Evolutionary conservation across 2,329 filamentous ascomycete genomes (phyloP), one percentile per base, ranked within the genome.

Genomic region (Colletotrichum theobromicola): DNA sequence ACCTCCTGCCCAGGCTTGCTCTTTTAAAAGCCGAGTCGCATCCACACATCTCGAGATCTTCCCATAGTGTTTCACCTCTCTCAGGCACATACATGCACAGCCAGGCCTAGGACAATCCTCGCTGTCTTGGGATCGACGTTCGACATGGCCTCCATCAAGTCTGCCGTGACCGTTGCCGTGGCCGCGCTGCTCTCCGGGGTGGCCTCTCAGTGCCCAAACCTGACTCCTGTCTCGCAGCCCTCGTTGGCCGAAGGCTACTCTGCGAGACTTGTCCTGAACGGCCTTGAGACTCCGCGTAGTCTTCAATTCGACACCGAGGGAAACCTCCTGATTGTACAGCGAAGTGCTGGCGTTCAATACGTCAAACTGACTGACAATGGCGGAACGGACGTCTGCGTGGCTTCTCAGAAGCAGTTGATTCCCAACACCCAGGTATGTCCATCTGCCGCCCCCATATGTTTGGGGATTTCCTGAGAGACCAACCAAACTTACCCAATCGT

Each of bases 251-350:
- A 76, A 1, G 81, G 79, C 16, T 78, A 82, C n/a, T 53, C 76
- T 16, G 78, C 77, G 71, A 80, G 79, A 66, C 74, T 82, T 7
- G 65, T 83, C 53, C 50, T 75, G 16, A 81, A 79, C 61, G 79
- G 77, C 16, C 76, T 82, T 34, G 46, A 46, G 5, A 7, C 16
- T 4, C 81, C 85, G 4, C 81, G 85, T 21, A 79, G 80, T 65
- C 74, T 87, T 6, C 77, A 83, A 24, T 79, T 84, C 28, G 85
- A 87, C 72, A 74, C 76, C 0, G 70, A 77, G 28, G 84, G 84
- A 6, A 84, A 85, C 75, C 73, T 86, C 24, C 80, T 87, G 13
- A 78, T 86, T 10, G 79, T 80, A 13, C 81, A 84, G 72, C 76
- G 78, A 50, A 77, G 78, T 5, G 67, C 75, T 10, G 84, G 84